A percentile compares a stretch with the other conserved stretches of the same genome.
phyloP scores from a whole-genome alignment of 345 rosid species.

The Balakata baccata region DNA sequence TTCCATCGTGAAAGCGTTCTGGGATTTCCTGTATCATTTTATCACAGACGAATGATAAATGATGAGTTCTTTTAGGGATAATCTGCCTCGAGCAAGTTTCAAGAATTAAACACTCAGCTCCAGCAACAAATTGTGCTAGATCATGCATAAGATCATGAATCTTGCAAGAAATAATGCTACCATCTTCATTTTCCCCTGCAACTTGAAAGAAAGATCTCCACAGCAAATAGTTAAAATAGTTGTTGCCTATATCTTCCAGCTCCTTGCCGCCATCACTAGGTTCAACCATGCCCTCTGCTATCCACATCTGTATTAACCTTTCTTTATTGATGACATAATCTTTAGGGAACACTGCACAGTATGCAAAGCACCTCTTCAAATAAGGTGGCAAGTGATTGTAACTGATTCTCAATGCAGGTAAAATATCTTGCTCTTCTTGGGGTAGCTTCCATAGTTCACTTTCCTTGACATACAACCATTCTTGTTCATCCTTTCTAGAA shows the following conservation, averaged over 20 bases:
- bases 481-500: neutral
- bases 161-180: slow-evolving; percentile 3
- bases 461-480: slow-evolving; percentile 7
- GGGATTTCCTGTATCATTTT: neutral
- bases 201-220: slow-evolving; percentile 12
- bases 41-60: neutral
- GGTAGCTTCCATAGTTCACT: slow-evolving; percentile 5
- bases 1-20: neutral
- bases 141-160: slow-evolving; percentile 10
- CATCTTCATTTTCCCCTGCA: slow-evolving; percentile 5
- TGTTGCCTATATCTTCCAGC: slow-evolving; percentile 1
- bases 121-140: slow-evolving; percentile 2
- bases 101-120: neutral
- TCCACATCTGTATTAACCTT: slow-evolving; percentile 1
- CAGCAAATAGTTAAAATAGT: neutral
- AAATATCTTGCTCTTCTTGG: neutral
- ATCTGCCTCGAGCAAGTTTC: slow-evolving; percentile 2
- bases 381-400: slow-evolving; percentile 11
- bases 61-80: neutral
- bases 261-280: neutral
- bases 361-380: slow-evolving; percentile 6
- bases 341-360: neutral
- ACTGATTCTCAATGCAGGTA: slow-evolving; percentile 4
- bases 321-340: slow-evolving; percentile 10
- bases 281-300: slow-evolving; percentile 2